These are phyloP conservation scores for Quambalaria eucalypti DNA, from an alignment of 1,284 basidiomycete genomes.

Conservation along the genomic window DNA sequence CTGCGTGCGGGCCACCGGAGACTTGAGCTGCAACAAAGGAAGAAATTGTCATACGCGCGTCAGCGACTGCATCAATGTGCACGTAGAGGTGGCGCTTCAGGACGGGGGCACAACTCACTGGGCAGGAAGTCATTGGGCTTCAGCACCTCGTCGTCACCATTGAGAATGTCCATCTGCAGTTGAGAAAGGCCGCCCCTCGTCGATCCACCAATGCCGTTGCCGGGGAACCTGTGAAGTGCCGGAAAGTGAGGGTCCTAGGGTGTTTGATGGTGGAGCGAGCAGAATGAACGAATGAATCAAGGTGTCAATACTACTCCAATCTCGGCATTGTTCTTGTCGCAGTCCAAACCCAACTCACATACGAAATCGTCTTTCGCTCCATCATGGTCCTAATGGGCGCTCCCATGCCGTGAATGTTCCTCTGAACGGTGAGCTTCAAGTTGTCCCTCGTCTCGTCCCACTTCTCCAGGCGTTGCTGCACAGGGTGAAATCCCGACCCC, in stretches of 20 bases:
- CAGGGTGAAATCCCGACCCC: constrained; percentile 20
- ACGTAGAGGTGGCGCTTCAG: not conserved
- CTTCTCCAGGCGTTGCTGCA: constrained; percentile 40
- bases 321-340: not conserved
- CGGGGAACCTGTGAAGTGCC: constrained; percentile 5
- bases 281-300: not conserved
- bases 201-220: constrained; percentile 1
- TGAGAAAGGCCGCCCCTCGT: constrained; percentile 16
- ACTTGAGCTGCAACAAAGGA: not conserved
- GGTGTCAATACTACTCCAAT: not conserved
- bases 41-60: not conserved
- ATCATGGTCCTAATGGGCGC: constrained; percentile 80
- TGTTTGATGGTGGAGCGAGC: not conserved
- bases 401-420: constrained; percentile 76
- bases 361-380: constrained; percentile 77
- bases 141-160: constrained; percentile 40
- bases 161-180: constrained; percentile 42
- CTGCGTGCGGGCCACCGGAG: constrained; percentile 5
- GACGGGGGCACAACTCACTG: constrained; percentile 18
- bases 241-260: constrained; percentile 26
- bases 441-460: constrained; percentile 90
- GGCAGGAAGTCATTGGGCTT: constrained; percentile 41
- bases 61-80: not conserved
- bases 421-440: constrained; percentile 71
- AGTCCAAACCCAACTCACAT: constrained; percentile 57